Evolutionary conservation across 345 rosid genomes (phyloP).

Genomic region (Limnanthes douglasii): DNA sequence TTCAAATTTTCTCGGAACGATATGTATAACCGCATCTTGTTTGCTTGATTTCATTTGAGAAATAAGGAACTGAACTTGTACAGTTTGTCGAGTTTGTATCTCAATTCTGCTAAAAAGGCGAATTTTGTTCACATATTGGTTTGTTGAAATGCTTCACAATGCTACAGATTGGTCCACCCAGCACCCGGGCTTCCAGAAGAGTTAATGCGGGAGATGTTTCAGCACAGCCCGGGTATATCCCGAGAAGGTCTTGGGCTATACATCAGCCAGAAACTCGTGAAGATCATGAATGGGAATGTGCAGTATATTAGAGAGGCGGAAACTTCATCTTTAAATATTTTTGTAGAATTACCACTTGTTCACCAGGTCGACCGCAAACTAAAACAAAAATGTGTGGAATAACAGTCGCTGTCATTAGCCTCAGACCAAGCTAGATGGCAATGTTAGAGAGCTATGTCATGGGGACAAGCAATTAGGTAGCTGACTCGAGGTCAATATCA

Average conservation of each 20-base stretch:
- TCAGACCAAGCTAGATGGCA: too few relatives aligned
- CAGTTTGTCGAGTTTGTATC: neutral
- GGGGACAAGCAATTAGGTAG: too few relatives aligned
- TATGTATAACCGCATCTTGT: too few relatives aligned
- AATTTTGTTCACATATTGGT: too few relatives aligned
- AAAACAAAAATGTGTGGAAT: too few relatives aligned
- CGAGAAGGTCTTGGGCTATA: slow-evolving; percentile 78
- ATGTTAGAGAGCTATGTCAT: too few relatives aligned
- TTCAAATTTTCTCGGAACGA: too few relatives aligned
- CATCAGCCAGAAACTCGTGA: slow-evolving; percentile 59
- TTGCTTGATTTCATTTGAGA: too few relatives aligned
- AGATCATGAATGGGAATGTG: slow-evolving; percentile 66
- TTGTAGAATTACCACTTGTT: slow-evolving; percentile 48
- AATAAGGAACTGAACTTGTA: too few relatives aligned
- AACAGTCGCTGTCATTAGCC: too few relatives aligned
- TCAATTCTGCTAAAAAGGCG: neutral
- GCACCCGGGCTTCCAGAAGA: slow-evolving; percentile 73
- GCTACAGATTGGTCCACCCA: slow-evolving; percentile 53
- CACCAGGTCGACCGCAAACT: neutral
- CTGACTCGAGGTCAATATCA: too few relatives aligned
- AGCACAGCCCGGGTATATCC: slow-evolving; percentile 29
- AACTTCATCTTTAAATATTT: slow-evolving; percentile 46
- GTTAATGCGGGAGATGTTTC: slow-evolving; percentile 57
- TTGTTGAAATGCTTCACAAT: too few relatives aligned
- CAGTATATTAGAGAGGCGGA: slow-evolving; percentile 68